Base-by-base conservation (phyloP, 345 rosid genomes). In the Anacardium occidentale region DNA sequence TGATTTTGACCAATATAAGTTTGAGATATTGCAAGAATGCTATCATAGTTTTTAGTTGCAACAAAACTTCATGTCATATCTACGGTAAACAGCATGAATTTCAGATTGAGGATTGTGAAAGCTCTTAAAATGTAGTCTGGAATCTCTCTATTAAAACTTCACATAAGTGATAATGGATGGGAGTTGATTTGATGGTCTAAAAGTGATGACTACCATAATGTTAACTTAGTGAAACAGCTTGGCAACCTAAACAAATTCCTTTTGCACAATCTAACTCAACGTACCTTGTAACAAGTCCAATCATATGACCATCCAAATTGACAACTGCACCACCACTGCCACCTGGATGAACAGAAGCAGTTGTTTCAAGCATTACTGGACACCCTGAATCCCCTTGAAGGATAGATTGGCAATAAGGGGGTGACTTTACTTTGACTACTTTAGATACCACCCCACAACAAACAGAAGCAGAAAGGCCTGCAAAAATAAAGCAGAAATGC, bases 281-380 rank as follows among this genome's bases (percentile, higher is more conserved):
- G n/a, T 78, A 95, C 99, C 98, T 92, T 60, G 98, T 92, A 71
- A 92, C 88, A 74, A 94, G 97, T 76, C 97, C 98, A 70, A 94
- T 85, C 97, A 94, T 89, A 70, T 77, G 80, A 70, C 97, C 97
- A 62, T 79, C 81, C 32, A 84, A 84, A 81, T 91, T 89, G 82
- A 91, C 79, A 70, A 92, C 91, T 73, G 97, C 94, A 72, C 97
- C 97, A 34, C 99, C 98, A 80, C 98, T 95, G 25, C 96, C 91
- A 78, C 98, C 98, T 10, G 97, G 94, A 77, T 95, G 93, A 73
- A 95, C 94, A 69, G 98, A 86, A 82, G 99, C 97, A 2, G 98
- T 95, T 59, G 97, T 95, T 80, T 95, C 99, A 1, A 95, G 89
- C 99, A 92, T 95, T 34, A 85, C 94, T 3, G 98, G 94, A 74